Base-by-base conservation (phyloP, 1,139 yeast genomes). In the Yamadazyma epiphylla region DNA sequence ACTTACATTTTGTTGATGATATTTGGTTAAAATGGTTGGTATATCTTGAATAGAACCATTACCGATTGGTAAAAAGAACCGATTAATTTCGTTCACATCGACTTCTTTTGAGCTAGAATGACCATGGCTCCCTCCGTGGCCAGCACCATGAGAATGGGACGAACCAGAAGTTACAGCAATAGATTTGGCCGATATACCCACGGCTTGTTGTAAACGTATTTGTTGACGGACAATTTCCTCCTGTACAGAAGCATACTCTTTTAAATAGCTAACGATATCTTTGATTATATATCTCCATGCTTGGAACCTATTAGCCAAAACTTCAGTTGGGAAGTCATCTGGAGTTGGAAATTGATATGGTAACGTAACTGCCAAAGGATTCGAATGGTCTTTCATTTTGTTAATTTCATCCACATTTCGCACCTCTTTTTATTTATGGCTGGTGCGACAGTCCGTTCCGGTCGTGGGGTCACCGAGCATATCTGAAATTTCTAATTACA, bases 211-310 rank as follows among this genome's bases (percentile, higher is more conserved):
- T 27, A 89, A 67, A 31, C 95, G 67, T 32, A 79, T 65, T 53
- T 87, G 94, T 49, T 86, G 95, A 38, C 95, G 74, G 22, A 85
- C 80, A 15, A 84, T 75, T 49, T 87, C 96, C 50, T 88, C 96
- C 53, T 87, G 94, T 28, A 85, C 91, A 13, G 83, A 74, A 10
- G 87, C 86, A 29, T 80, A 83, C 47, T 88, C 96, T 42, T 73
- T 74, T 40, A 89, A 66, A 53, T 91, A 91, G 31, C 70, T 74
- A 16, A 85, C 71, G 35, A 91, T 60, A 22, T 89, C 82, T 36
- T 80, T 77, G 37, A 88, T 80, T 32, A 89, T 75, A 31, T 75
- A 70, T 41, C 96, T 67, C 96, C 96, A 91, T 3, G 94, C 82
- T 28, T 80, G 74, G 52, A 89, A 87, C 41, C 98, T 68, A 23